A percentile compares a stretch with the other conserved stretches of the same genome.
Evolutionary conservation across 495 filamentous ascomycete genomes (phyloP).

Genomic region (Darksidea phi): DNA sequence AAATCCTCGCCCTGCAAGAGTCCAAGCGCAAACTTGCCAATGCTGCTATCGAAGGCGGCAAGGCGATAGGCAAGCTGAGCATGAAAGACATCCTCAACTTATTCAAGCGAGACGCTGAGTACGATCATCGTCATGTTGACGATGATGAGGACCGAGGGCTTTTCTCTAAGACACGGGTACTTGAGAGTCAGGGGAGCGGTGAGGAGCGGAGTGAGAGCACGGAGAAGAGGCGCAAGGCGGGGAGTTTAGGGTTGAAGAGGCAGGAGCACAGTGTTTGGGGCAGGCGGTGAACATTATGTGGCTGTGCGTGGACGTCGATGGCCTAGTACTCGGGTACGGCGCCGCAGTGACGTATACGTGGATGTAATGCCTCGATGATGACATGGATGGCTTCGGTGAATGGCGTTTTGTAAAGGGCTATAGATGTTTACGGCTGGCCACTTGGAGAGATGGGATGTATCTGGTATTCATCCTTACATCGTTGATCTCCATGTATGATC

Average conservation of each 20-base stretch:
- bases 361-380: too few species aligned
- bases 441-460: too few species aligned
- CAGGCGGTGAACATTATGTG: slow-evolving; percentile 5
- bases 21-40: slow-evolving; percentile 87
- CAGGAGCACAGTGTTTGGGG: slow-evolving; percentile 31
- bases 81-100: slow-evolving; percentile 91
- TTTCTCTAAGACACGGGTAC: slow-evolving; percentile 20
- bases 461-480: too few species aligned
- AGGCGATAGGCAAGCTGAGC: slow-evolving; percentile 75
- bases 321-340: too few species aligned
- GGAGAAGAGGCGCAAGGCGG: slow-evolving; percentile 19
- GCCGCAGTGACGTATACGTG: too few species aligned
- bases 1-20: slow-evolving; percentile 87
- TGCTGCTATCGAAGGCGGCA: slow-evolving; percentile 75
- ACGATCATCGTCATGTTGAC: slow-evolving; percentile 23
- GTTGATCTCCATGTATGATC: too few species aligned
- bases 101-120: slow-evolving; percentile 75
- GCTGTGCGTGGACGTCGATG: too few species aligned
- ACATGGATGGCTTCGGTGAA: too few species aligned
- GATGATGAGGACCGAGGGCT: slow-evolving; percentile 18
- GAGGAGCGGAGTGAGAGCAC: slow-evolving; percentile 1
- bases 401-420: too few species aligned
- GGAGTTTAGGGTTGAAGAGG: slow-evolving; percentile 22
- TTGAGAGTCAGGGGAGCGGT: slow-evolving; percentile 11
- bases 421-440: too few species aligned